A percentile compares a stretch with the other conserved stretches of the same genome.
phyloP scores from a whole-genome alignment of 1,139 yeast species.

The Yamadazyma siamensis region DNA sequence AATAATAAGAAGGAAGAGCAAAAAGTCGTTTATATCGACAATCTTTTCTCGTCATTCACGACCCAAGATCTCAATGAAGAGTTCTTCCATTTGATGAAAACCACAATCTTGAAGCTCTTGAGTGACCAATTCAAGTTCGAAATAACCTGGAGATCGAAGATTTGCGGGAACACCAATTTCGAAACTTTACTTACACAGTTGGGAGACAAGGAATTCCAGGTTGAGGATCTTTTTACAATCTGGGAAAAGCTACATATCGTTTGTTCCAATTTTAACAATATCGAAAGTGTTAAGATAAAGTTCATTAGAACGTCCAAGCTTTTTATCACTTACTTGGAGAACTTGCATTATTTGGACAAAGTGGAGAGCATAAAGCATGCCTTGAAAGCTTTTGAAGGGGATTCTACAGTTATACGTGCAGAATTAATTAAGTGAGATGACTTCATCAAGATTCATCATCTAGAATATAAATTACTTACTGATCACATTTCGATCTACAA shows the following conservation, averaged over 20 bases:
- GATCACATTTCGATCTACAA: conserved; percentile 97
- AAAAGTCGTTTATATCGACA: conserved; percentile 29
- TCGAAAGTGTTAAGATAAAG: conserved; percentile 64
- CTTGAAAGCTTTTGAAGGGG: conserved; percentile 27
- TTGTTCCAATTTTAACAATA: conserved; percentile 44
- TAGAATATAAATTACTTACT: conserved; percentile 1
- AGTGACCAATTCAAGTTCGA: conserved; percentile 24
- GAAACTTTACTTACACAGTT: conserved; percentile 13
- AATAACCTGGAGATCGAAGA: conserved; percentile 60
- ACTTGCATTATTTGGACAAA: conserved; percentile 13
- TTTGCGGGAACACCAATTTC: conserved; percentile 39
- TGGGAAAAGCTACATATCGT: conserved; percentile 23
- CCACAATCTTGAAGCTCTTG: conserved; percentile 19
- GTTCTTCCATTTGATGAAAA: conserved; percentile 24
- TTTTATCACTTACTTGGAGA: conserved; percentile 16
- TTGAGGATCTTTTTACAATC: conserved; percentile 14
- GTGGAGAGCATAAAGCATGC: conserved; percentile 14
- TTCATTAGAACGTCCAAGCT: conserved; percentile 28
- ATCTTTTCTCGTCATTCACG: conserved; percentile 27
- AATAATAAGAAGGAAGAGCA: conserved; percentile 33
- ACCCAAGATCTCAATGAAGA: conserved; percentile 14
- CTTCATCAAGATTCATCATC: not conserved
- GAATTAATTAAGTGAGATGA: conserved; percentile 18
- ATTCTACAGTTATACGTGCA: conserved; percentile 30
- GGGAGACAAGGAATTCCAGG: conserved; percentile 8